Evolutionary conservation across 495 filamentous ascomycete genomes (phyloP).

Genomic region (Ramalina intermedia): DNA sequence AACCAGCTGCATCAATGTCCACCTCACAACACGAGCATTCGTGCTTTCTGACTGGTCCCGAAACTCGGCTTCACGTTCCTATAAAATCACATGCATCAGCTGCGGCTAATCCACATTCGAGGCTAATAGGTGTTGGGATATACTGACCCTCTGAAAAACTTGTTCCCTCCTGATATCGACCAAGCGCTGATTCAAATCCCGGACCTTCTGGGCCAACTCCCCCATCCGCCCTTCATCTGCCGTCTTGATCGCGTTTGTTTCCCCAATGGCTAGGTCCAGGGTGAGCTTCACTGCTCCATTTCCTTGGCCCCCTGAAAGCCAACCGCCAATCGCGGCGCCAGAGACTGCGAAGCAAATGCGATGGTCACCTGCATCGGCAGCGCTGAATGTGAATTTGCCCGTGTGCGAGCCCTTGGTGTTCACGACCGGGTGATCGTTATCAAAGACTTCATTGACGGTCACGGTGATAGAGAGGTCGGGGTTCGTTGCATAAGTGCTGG

Average conservation of each 20-base stretch:
- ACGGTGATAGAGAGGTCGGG: slow-evolving; percentile 68
- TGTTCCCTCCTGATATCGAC: slow-evolving; percentile 88
- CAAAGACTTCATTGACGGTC: slow-evolving; percentile 90
- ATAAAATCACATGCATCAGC: not conserved
- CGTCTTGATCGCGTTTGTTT: slow-evolving; percentile 87
- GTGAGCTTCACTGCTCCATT: slow-evolving; percentile 66
- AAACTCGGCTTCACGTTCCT: slow-evolving; percentile 98
- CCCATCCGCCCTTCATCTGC: slow-evolving; percentile 86
- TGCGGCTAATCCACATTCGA: not conserved
- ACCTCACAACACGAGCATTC: slow-evolving; percentile 83
- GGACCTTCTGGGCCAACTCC: slow-evolving; percentile 79
- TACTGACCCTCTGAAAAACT: slow-evolving; percentile 82
- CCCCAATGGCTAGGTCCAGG: slow-evolving; percentile 87
- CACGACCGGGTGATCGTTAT: slow-evolving; percentile 94
- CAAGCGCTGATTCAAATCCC: slow-evolving; percentile 76
- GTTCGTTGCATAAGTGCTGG: slow-evolving; percentile 49
- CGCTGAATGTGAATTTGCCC: slow-evolving; percentile 92
- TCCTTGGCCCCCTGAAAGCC: slow-evolving; percentile 49
- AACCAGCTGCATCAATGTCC: slow-evolving; percentile 79
- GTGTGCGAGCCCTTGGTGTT: slow-evolving; percentile 59
- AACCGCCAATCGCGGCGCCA: slow-evolving; percentile 46
- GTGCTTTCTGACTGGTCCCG: slow-evolving; percentile 90
- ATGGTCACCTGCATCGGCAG: slow-evolving; percentile 87
- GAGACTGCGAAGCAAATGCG: slow-evolving; percentile 83
- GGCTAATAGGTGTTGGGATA: not conserved